Conservation (phyloP, 768 basidiomycete genomes). For the Lactifluus subvellereus region DNA sequence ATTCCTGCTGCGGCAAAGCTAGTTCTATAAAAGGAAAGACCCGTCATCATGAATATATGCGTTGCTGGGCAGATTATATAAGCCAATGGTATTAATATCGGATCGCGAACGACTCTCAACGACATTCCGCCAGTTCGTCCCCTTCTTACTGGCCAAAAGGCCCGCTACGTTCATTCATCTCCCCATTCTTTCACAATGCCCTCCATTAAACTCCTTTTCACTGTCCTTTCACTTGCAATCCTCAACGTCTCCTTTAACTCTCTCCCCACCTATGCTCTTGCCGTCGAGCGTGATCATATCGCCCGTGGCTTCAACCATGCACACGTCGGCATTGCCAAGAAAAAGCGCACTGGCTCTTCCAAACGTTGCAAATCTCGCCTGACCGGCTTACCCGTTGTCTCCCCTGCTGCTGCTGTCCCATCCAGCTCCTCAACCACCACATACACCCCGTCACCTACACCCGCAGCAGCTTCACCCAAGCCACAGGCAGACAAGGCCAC, state of each 20-base stretch:
- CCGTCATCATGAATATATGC: slow-evolving; percentile 13
- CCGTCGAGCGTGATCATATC: slow-evolving; percentile 34
- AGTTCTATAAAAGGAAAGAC: no score
- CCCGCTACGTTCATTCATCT: slow-evolving; percentile 7
- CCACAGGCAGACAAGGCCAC: not conserved
- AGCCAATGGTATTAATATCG: not conserved
- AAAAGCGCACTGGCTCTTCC: slow-evolving; percentile 38
- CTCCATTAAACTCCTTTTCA: slow-evolving; percentile 47
- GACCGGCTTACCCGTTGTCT: slow-evolving; percentile 22
- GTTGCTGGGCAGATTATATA: slow-evolving; percentile 10
- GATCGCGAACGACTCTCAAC: no score
- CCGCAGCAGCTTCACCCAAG: slow-evolving; percentile 2
- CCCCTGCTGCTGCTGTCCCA: slow-evolving; percentile 10
- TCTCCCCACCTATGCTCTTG: slow-evolving; percentile 48
- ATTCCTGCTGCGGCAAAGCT: no score
- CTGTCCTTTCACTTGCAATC: slow-evolving; percentile 53
- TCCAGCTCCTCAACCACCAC: slow-evolving; percentile 17
- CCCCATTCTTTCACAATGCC: slow-evolving; percentile 36
- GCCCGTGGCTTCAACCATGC: slow-evolving; percentile 42
- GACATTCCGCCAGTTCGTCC: no score
- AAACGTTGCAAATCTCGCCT: slow-evolving; percentile 53
- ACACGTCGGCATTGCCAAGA: slow-evolving; percentile 45
- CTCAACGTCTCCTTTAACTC: slow-evolving; percentile 46
- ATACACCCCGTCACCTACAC: slow-evolving; percentile 8
- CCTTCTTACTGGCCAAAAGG: not conserved